phyloP scores from a whole-genome alignment of 768 basidiomycete species.

The Lentinula boryana region DNA sequence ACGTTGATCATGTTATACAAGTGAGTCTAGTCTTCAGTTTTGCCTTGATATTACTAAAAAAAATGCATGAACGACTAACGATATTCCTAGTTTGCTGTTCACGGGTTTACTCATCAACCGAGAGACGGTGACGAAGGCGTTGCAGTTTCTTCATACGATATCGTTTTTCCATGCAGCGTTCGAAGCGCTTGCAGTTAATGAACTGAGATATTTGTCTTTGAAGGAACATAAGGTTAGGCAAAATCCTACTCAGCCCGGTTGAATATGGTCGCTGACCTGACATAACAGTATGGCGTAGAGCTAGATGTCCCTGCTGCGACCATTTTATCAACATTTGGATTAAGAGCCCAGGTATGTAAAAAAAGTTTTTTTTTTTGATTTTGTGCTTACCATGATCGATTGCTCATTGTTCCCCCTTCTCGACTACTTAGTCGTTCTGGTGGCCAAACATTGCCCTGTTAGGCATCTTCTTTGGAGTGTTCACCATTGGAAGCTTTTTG shows the following conservation, averaged over 20 bases:
- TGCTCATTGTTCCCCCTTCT: neutral
- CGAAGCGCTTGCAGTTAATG: constrained; percentile 97
- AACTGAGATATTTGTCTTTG: constrained; percentile 87
- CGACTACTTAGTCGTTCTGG: constrained; percentile 81
- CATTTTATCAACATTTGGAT: constrained; percentile 90
- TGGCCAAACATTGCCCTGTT: constrained; percentile 92
- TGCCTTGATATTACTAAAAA: neutral
- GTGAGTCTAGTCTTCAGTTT: constrained; percentile 44
- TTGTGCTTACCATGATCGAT: neutral
- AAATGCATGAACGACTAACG: constrained; percentile 4
- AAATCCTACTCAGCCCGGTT: neutral
- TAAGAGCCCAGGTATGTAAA: constrained; percentile 66
- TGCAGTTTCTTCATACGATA: constrained; percentile 84
- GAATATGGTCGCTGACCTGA: neutral
- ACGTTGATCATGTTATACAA: constrained; percentile 98
- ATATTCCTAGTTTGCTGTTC: constrained; percentile 77
- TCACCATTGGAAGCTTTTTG: constrained; percentile 72
- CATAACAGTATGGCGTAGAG: constrained; percentile 84
- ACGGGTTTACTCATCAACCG: constrained; percentile 95
- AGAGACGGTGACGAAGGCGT: constrained; percentile 63
- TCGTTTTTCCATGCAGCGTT: constrained; percentile 99
- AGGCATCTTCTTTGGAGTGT: constrained; percentile 78
- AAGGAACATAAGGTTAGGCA: constrained; percentile 77
- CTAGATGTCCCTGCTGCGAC: constrained; percentile 94
- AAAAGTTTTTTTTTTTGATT: too few relatives aligned